Evolutionary conservation across 768 basidiomycete genomes (phyloP).

Genomic region (Lactarius deliciosus): DNA sequence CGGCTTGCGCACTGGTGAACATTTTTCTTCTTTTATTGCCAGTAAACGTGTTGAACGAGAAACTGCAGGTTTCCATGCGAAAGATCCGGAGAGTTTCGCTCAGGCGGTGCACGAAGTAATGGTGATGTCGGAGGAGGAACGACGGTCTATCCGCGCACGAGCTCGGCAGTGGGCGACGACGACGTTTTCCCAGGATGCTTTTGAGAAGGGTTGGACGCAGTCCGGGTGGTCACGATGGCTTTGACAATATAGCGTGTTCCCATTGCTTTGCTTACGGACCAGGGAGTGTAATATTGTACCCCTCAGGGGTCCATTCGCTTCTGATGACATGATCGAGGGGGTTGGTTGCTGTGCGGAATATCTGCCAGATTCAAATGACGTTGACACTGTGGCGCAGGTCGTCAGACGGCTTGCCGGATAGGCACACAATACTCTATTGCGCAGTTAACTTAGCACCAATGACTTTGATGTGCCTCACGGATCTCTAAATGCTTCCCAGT

Average conservation of each 20-base stretch:
- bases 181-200: conserved; percentile 74
- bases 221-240: conserved; percentile 54
- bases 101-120: conserved; percentile 63
- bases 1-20: conserved; percentile 63
- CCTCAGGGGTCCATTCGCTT: neutral
- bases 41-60: neutral
- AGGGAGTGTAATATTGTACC: neutral
- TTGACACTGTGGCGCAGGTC: neutral
- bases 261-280: neutral
- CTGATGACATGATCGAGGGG: neutral
- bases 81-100: conserved; percentile 62
- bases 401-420: neutral
- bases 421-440: neutral
- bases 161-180: conserved; percentile 71
- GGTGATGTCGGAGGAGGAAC: conserved; percentile 52
- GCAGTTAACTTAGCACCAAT: neutral
- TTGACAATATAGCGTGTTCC: neutral
- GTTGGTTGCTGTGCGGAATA: neutral
- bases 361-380: neutral
- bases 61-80: conserved; percentile 76
- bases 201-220: conserved; percentile 71
- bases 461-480: neutral
- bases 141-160: conserved; percentile 60
- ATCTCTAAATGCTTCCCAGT: neutral
- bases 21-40: neutral